These are phyloP conservation scores for Ilyonectria destructans DNA, from an alignment of 2,329 filamentous ascomycete genomes.

Conservation along the genomic window DNA sequence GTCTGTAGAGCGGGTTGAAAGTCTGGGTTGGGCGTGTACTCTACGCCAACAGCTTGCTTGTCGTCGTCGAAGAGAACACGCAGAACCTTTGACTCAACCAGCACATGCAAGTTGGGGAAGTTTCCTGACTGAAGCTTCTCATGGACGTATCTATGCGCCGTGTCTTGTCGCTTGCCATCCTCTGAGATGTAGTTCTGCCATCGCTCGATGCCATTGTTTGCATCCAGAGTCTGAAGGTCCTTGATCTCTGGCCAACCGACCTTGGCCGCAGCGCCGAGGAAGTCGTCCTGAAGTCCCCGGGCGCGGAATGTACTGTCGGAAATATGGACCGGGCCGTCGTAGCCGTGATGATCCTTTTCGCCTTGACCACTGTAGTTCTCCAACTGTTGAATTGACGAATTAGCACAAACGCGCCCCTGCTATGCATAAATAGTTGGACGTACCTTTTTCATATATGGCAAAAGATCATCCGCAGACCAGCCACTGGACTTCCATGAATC, in stretches of 20 bases:
- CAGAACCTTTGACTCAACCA: constrained; percentile 71
- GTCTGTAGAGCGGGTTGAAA: constrained; percentile 39
- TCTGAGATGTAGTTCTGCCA: constrained; percentile 59
- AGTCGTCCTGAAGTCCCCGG: constrained; percentile 61
- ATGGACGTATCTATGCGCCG: constrained; percentile 66
- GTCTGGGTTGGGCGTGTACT: constrained; percentile 65
- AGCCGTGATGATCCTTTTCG: constrained; percentile 64
- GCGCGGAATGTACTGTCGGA: constrained; percentile 66
- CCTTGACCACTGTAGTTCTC: constrained; percentile 71
- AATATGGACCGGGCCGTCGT: constrained; percentile 70
- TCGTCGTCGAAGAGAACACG: constrained; percentile 68
- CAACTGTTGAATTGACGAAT: constrained; percentile 53
- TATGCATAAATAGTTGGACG: accelerated
- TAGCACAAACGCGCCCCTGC: not conserved
- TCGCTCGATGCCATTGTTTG: constrained; percentile 53
- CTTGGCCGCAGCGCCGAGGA: constrained; percentile 63
- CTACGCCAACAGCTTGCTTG: constrained; percentile 71
- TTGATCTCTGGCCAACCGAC: constrained; percentile 67
- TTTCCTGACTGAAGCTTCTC: constrained; percentile 52
- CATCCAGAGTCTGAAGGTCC: constrained; percentile 68
- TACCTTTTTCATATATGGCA: constrained; percentile 54
- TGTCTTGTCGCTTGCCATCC: constrained; percentile 71
- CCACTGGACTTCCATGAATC: constrained; percentile 55
- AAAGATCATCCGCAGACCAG: constrained; percentile 53
- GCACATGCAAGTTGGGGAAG: constrained; percentile 72